Conservation (phyloP, 2,329 filamentous ascomycete genomes). For the Cordyceps cicadae region DNA sequence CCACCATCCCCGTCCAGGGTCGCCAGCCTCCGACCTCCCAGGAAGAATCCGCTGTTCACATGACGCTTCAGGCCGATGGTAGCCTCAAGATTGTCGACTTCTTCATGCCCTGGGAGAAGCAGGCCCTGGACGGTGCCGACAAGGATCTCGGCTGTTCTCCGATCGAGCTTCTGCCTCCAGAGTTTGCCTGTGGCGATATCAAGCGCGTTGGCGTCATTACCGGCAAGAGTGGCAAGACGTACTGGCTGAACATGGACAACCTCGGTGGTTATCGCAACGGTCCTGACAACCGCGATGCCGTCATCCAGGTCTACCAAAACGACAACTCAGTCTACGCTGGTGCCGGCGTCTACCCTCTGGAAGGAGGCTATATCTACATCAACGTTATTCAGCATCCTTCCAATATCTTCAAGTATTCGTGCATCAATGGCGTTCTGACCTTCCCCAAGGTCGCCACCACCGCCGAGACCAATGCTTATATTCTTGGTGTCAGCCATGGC, state of each 20-base stretch:
- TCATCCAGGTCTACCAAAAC: slow-evolving; percentile 37
- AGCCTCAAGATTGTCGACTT: slow-evolving; percentile 40
- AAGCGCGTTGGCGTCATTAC: slow-evolving; percentile 41
- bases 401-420: slow-evolving; percentile 51
- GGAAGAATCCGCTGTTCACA: slow-evolving; percentile 38
- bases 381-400: slow-evolving; percentile 46
- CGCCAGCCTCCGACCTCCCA: slow-evolving; percentile 32
- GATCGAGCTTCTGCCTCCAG: slow-evolving; percentile 32
- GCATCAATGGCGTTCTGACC: slow-evolving; percentile 39
- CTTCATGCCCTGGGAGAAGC: slow-evolving; percentile 47
- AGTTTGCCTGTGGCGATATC: slow-evolving; percentile 35
- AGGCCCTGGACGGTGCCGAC: slow-evolving; percentile 40
- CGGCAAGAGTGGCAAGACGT: slow-evolving; percentile 43
- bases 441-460: slow-evolving; percentile 47
- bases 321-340: slow-evolving; percentile 39
- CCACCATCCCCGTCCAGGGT: slow-evolving; percentile 29
- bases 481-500: slow-evolving; percentile 48
- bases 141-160: slow-evolving; percentile 41
- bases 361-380: slow-evolving; percentile 42
- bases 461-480: slow-evolving; percentile 40
- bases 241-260: slow-evolving; percentile 34
- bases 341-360: slow-evolving; percentile 38
- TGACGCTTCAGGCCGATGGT: slow-evolving; percentile 32
- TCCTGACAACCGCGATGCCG: slow-evolving; percentile 28
- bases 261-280: slow-evolving; percentile 33